These are phyloP conservation scores for Ophiostoma populinum DNA, from an alignment of 2,329 filamentous ascomycete genomes.

Conservation along the genomic window DNA sequence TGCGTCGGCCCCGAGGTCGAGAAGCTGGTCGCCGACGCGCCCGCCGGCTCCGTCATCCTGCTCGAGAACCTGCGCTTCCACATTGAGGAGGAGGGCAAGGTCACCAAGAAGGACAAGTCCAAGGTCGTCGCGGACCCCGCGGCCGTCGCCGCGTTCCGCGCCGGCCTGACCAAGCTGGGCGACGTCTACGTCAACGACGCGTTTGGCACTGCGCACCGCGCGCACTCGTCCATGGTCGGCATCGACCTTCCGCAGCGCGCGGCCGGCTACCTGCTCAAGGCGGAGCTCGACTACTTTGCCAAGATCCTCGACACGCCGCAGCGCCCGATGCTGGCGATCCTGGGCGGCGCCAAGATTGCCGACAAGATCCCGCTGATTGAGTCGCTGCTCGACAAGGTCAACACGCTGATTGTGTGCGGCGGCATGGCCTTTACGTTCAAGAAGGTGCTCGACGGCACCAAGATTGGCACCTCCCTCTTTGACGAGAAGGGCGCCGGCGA, in stretches of 20 bases:
- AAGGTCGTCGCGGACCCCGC: constrained; percentile 57
- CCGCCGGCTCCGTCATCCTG: constrained; percentile 67
- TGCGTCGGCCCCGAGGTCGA: constrained; percentile 82
- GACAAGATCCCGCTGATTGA: constrained; percentile 99
- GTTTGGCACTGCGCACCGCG: constrained; percentile 95
- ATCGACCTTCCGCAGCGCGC: constrained; percentile 92
- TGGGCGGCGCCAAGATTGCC: constrained; percentile 93
- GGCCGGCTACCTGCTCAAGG: constrained; percentile 97
- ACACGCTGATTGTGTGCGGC: constrained; percentile 91
- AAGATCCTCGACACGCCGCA: constrained; percentile 85
- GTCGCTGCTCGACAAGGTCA: constrained; percentile 94
- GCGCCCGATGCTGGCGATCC: constrained; percentile 94
- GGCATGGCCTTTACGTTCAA: constrained; percentile 99
- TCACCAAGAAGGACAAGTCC: constrained; percentile 86
- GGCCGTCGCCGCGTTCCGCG: constrained; percentile 83
- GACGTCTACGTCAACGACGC: constrained; percentile 98
- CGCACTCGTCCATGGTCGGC: constrained; percentile 98
- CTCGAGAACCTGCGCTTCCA: constrained; percentile 98
- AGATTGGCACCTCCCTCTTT: constrained; percentile 82
- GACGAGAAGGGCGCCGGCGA: constrained; percentile 90
- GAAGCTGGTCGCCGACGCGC: constrained; percentile 70
- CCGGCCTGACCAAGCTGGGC: constrained; percentile 82
- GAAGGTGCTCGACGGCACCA: constrained; percentile 84
- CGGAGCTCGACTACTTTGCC: constrained; percentile 99
- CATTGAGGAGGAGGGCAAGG: constrained; percentile 92